A percentile compares a stretch with the other conserved stretches of the same genome.
These are phyloP conservation scores for Aurantiochytrium sp. DNA, from an alignment of 108 stramenopile species.

Conservation along the genomic window DNA sequence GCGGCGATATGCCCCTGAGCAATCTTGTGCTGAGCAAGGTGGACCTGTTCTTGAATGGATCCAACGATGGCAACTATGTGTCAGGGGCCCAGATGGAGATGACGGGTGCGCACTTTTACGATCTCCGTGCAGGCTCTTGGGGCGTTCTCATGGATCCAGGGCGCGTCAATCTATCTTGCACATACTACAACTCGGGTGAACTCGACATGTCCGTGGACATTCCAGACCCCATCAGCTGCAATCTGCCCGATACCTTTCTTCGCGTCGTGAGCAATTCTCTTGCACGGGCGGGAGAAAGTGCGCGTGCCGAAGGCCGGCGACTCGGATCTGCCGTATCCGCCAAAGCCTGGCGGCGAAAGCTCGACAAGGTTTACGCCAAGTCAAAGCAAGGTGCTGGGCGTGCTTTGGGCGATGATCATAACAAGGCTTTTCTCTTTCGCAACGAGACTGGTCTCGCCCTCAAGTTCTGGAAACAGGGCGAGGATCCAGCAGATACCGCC, in stretches of 20 bases:
- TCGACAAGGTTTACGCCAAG: background rate
- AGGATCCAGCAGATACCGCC: background rate
- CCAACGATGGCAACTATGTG: constrained; percentile 8
- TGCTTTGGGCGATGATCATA: background rate
- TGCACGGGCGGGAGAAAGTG: background rate
- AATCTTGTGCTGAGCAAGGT: background rate
- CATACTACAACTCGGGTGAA: constrained; percentile 8
- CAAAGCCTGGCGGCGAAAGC: background rate
- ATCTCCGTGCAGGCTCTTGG: background rate
- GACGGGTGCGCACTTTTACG: background rate
- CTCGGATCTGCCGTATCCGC: background rate
- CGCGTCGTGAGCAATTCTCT: background rate
- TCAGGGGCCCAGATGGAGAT: background rate
- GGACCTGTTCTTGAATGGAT: background rate
- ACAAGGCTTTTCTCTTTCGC: background rate
- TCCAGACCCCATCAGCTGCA: background rate
- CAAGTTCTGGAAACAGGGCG: background rate
- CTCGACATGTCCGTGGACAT: background rate
- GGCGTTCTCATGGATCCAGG: background rate
- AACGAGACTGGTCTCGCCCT: background rate
- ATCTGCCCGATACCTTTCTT: background rate
- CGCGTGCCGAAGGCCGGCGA: background rate
- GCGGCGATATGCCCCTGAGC: background rate
- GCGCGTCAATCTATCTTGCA: background rate
- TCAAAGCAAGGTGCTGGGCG: background rate